Base-by-base conservation (phyloP, 1,284 basidiomycete species). In the Phellopilus nigrolimitatus region DNA sequence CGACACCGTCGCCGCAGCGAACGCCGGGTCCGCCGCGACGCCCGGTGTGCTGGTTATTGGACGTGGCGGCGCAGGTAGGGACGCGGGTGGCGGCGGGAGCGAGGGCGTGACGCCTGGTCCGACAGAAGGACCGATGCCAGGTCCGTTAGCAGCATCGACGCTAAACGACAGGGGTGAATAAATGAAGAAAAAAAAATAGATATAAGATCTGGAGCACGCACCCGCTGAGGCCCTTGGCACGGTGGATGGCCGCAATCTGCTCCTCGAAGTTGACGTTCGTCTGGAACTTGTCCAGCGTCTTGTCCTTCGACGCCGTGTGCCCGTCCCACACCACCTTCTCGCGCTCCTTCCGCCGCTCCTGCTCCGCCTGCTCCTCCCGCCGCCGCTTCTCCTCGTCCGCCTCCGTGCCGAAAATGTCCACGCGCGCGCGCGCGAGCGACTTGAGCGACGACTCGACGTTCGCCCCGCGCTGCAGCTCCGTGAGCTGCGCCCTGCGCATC, bases 251-350 rank as follows among this genome's bases (percentile, higher is more conserved):
- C 38, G 91, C 90, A 66, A 97, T 95, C 66, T 95, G 92, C 63
- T 95, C 91, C 70, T 97, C 92, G 64, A 95, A 84, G 65, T 90
- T 92, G 71, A 90, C 91, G 58, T 87, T 88, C 12, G 84, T 84
- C 51, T 92, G 91, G 74, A 87, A 97, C 59, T 91, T 91, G 73
- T 92, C 85, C 62, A 93, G 74, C 1, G 91, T 94, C 61, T 82
- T 83, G 40, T 85, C 84, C 67, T 93, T 95, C 46, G 90, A 88
- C 44, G 89, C 87, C 2, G 92, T 93, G 67, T 95, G 93, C 62
- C 93, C 94, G 68, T 97, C 93, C 93, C 94, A 97, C 53, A 95
- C 87, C 58, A 91, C 88, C 67, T 90, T 94, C 69, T 95, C 93
- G 64, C 82, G 82, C 66, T 94, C 91, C 64, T 81, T 85, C 59